Conservation (phyloP, 805 yeast species). For the Saccharomycopsis javanensis region DNA sequence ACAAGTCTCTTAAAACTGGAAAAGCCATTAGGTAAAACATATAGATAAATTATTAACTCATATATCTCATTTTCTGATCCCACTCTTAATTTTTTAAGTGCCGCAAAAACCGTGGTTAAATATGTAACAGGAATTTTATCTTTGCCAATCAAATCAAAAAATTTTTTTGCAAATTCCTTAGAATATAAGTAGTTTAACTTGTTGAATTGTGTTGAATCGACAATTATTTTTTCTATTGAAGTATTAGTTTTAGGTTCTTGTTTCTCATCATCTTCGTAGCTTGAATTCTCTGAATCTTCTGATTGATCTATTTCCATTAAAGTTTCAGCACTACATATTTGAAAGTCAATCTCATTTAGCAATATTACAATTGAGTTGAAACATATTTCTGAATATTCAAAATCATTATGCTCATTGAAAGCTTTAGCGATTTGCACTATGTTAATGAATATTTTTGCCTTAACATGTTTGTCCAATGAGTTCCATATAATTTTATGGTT, state of each 20-base stretch:
- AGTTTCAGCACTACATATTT: not conserved
- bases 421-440: not conserved
- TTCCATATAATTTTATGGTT: not conserved
- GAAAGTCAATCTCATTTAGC: not conserved
- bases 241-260: constrained; percentile 21
- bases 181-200: constrained; percentile 10
- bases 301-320: not conserved
- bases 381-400: not conserved
- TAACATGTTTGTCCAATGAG: not conserved
- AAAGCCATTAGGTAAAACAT: constrained; percentile 33
- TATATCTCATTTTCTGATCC: constrained; percentile 29
- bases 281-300: not conserved
- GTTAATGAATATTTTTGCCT: not conserved
- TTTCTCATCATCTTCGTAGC: constrained; percentile 22
- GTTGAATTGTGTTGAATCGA: constrained; percentile 12
- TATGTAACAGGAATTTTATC: constrained; percentile 19
- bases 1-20: constrained; percentile 27
- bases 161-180: constrained; percentile 7
- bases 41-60: constrained; percentile 21
- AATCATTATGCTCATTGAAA: not conserved
- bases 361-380: not conserved
- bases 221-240: constrained; percentile 17
- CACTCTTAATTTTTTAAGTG: constrained; percentile 32
- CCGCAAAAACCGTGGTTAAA: constrained; percentile 23
- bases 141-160: constrained; percentile 2